Conservation (phyloP, 129 eudicot genomes). For the Helichrysum umbraculigerum region DNA sequence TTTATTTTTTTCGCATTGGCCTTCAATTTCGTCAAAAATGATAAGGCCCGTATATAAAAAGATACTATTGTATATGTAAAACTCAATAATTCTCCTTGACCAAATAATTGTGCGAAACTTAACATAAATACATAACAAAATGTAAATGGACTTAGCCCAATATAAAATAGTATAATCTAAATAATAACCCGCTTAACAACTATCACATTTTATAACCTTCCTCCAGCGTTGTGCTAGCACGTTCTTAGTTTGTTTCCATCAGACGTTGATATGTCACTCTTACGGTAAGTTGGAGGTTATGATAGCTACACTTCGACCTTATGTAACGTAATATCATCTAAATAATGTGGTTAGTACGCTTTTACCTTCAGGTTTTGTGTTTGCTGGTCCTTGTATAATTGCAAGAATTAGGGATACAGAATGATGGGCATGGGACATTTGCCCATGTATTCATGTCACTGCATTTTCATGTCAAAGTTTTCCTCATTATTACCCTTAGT, state of each 20-base stretch:
- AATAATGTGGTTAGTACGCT: slow-evolving; percentile 12
- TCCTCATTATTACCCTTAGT: slow-evolving; percentile 27
- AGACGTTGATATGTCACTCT: neutral
- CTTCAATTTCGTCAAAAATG: too few relatives aligned
- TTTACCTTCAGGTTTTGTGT: slow-evolving; percentile 1
- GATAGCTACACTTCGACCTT: neutral
- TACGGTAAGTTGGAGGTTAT: slow-evolving; percentile 12
- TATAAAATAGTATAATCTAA: too few relatives aligned
- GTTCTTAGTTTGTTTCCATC: neutral
- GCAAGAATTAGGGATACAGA: neutral
- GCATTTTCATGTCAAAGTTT: slow-evolving; percentile 29
- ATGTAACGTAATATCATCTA: neutral
- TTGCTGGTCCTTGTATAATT: slow-evolving; percentile 17
- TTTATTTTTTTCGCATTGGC: neutral
- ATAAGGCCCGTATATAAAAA: too few relatives aligned
- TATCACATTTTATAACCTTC: neutral
- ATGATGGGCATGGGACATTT: slow-evolving; percentile 31
- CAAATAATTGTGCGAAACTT: too few relatives aligned
- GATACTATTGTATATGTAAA: too few relatives aligned
- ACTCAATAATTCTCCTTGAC: too few relatives aligned
- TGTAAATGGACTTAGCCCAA: too few relatives aligned
- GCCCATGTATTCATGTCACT: slow-evolving; percentile 24
- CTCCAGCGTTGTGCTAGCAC: neutral
- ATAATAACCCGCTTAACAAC: too few relatives aligned
- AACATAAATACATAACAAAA: too few relatives aligned